A percentile compares a stretch with the other conserved stretches of the same genome.
These are phyloP conservation scores for Phytopythium vexans DNA, from an alignment of 352 stramenopile genomes.

Conservation along the genomic window DNA sequence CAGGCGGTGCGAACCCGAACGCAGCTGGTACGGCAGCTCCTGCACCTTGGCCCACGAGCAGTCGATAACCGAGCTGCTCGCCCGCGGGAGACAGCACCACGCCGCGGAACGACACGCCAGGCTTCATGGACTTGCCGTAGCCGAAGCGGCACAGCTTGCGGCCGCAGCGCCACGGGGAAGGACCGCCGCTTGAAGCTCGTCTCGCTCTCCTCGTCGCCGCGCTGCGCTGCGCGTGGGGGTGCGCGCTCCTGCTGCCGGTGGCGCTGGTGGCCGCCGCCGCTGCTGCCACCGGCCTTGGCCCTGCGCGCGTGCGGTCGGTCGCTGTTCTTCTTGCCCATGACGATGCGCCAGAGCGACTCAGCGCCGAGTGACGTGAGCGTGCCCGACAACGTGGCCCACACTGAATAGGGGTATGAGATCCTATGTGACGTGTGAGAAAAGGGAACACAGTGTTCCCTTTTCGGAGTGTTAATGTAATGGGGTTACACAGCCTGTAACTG, in stretches of 20 bases:
- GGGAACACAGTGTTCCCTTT: no score
- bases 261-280: conserved; percentile 36
- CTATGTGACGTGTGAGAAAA: no score
- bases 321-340: conserved; percentile 32
- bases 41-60: conserved; percentile 97
- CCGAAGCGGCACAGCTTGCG: conserved; percentile 91
- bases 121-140: conserved; percentile 91
- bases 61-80: conserved; percentile 93
- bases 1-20: conserved; percentile 92
- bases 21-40: conserved; percentile 96
- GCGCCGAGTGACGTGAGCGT: no score
- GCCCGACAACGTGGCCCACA: no score
- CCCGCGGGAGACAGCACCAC: conserved; percentile 93
- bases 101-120: conserved; percentile 89
- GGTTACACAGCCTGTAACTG: no score
- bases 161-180: conserved; percentile 77
- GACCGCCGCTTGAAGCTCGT: conserved; percentile 58
- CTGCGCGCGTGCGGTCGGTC: conserved; percentile 4
- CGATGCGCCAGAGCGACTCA: background rate
- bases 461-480: no score
- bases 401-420: no score
- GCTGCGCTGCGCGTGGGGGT: background rate
- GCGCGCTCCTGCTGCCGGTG: conserved; percentile 15
- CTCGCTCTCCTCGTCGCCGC: conserved; percentile 66
- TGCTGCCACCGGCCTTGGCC: conserved; percentile 1